Evolutionary conservation across 768 basidiomycete species (phyloP), one percentile per base, ranked within the genome.

Genomic region (Sarcomyxa edulis): DNA sequence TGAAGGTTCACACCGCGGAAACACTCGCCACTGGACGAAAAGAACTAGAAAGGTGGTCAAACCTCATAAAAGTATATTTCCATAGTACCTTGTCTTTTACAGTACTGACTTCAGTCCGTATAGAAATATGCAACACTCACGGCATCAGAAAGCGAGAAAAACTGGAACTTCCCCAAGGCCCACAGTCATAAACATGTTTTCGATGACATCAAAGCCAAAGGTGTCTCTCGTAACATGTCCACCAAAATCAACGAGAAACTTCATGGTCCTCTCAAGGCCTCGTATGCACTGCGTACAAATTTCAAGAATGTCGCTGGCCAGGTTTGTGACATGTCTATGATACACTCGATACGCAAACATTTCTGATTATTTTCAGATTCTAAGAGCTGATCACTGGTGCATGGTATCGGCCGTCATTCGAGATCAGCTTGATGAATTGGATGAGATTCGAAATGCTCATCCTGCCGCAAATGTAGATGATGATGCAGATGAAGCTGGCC

Each of bases 141-240:
- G 11, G 15, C 33, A 25, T n/a, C 28, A 29, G 35, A 29, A 34
- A 36, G 22, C 15, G 35, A 48, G 45, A 56, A 59, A 48, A 44
- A 54, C 14, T 64, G 60, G 58, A 39, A 62, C 19, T 66, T 65
- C 31, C 61, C 58, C 0, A 68, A 69, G 43, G 34, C 42, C 0
- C 66, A 69, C 23, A 43, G 49, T 2, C 59, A 62, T 29, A 37
- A 45, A 3, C 65, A 70, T 35, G 30, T 59, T 0, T 52, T 64
- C 19, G 37, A 39, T 2, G 55, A 67, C 26, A 65, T 70, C 8
- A 14, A 32, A 20, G 14, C 2, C 0, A 67, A 67, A 22, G 66
- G 64, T 7, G 58, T 40, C 0, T 48, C 56, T 0, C 32, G 33
- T 0, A 61, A 62, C 25, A 65, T 57, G 28, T 63, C 56, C 21